These are phyloP conservation scores for Lachnellula cervina DNA, from an alignment of 2,329 filamentous ascomycete genomes.

Conservation along the genomic window DNA sequence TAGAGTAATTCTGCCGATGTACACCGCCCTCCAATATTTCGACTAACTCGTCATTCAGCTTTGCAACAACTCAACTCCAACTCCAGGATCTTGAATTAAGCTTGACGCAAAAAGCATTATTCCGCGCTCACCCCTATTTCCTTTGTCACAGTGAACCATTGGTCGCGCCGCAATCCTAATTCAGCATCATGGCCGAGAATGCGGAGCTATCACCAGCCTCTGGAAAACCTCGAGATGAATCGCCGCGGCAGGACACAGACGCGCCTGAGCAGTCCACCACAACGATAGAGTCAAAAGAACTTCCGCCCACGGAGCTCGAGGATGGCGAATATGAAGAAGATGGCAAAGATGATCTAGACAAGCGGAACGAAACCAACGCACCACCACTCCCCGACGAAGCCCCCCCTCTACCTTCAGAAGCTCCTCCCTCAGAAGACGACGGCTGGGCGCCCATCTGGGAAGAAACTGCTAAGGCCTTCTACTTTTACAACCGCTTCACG, in stretches of 20 bases:
- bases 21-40: not conserved
- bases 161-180: too few species aligned
- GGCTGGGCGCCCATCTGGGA: conserved; percentile 86
- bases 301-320: not conserved
- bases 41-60: too few species aligned
- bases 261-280: not conserved
- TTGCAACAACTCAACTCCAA: too few species aligned
- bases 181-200: too few species aligned
- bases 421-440: conserved; percentile 52
- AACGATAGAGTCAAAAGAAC: not conserved
- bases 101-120: too few species aligned
- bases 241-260: not conserved
- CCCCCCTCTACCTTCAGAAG: conserved; percentile 44
- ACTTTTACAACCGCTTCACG: conserved; percentile 81
- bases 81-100: too few species aligned
- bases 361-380: conserved; percentile 23
- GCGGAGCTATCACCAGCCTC: not conserved
- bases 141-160: too few species aligned
- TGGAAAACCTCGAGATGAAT: not conserved
- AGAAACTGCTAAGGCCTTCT: conserved; percentile 60
- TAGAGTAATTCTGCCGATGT: not conserved
- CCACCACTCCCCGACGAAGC: conserved; percentile 39
- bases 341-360: conserved; percentile 4
- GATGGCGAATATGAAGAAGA: conserved; percentile 26
- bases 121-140: too few species aligned